Evolutionary conservation across 2,329 filamentous ascomycete genomes (phyloP).

Genomic region (Ceratocystis eucalypticola): DNA sequence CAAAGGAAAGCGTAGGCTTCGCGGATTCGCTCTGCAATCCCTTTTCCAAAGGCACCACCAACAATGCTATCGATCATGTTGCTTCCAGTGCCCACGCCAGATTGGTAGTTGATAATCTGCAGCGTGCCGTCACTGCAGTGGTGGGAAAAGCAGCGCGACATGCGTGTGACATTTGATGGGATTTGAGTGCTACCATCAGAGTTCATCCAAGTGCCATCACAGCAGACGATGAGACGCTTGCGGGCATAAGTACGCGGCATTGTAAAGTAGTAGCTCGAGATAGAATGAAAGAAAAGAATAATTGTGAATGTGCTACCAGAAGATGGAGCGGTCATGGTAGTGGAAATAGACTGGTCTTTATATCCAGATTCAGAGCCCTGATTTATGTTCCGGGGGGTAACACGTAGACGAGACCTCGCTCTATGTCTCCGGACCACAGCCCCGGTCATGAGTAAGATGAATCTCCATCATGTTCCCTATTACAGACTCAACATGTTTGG

Average conservation of each 20-base stretch:
- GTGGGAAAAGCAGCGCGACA: slow-evolving; percentile 43
- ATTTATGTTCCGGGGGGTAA: background rate
- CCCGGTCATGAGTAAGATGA: background rate
- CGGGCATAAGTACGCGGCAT: slow-evolving; percentile 6
- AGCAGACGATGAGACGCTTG: slow-evolving; percentile 40
- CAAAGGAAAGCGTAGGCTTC: slow-evolving; percentile 51
- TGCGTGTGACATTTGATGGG: slow-evolving; percentile 47
- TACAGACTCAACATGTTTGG: background rate
- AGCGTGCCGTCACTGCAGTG: slow-evolving; percentile 37
- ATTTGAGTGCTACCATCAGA: slow-evolving; percentile 37
- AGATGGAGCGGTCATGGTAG: background rate
- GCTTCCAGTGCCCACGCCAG: slow-evolving; percentile 44
- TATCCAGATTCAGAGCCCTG: background rate
- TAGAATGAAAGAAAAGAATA: background rate
- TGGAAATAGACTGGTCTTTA: background rate
- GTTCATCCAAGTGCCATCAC: slow-evolving; percentile 43
- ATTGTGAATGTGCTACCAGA: background rate
- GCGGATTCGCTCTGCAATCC: slow-evolving; percentile 42
- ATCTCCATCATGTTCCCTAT: background rate
- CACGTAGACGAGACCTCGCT: background rate
- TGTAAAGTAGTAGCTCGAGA: background rate
- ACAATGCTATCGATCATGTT: slow-evolving; percentile 37
- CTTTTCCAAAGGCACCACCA: slow-evolving; percentile 42
- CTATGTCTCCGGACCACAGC: background rate
- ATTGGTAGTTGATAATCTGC: slow-evolving; percentile 48